phyloP scores from a whole-genome alignment of 1,139 yeast genomes.

The Hyphopichia buzzinii region DNA sequence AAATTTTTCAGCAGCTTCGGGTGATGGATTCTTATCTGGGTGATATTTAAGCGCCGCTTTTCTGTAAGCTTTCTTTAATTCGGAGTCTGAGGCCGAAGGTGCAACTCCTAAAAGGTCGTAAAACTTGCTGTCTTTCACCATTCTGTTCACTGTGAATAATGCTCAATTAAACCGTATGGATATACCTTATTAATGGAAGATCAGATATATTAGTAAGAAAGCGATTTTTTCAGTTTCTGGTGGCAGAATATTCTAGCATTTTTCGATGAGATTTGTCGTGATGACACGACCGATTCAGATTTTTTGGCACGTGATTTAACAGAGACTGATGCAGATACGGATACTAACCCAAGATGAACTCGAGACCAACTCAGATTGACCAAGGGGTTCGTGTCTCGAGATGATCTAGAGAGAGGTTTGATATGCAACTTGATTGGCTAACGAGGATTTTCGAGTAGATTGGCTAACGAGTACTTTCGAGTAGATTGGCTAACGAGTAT shows the following conservation, averaged over 20 bases:
- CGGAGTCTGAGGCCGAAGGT: slow-evolving; percentile 73
- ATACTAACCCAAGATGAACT: no score
- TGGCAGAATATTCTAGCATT: slow-evolving; percentile 4
- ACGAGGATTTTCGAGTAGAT: no score
- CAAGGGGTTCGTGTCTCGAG: no score
- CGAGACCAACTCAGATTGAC: no score
- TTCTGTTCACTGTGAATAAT: slow-evolving; percentile 19
- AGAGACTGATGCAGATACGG: no score
- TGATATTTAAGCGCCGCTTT: slow-evolving; percentile 89
- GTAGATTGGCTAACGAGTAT: no score
- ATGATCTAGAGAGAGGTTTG: no score
- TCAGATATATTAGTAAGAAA: not conserved
- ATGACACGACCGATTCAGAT: not conserved
- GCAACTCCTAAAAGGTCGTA: slow-evolving; percentile 85
- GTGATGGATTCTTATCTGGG: slow-evolving; percentile 79
- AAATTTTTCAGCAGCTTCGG: slow-evolving; percentile 95
- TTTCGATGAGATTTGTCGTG: slow-evolving; percentile 2
- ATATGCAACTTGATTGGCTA: no score
- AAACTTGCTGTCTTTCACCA: slow-evolving; percentile 89
- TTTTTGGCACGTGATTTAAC: no score
- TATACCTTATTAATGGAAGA: no score
- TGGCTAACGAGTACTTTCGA: no score
- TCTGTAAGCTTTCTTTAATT: slow-evolving; percentile 94
- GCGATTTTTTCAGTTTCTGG: not conserved
- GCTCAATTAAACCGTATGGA: no score